A percentile compares a stretch with the other conserved stretches of the same genome.
Conservation (phyloP, 1,284 basidiomycete genomes). For the Macrocybe sp. region DNA sequence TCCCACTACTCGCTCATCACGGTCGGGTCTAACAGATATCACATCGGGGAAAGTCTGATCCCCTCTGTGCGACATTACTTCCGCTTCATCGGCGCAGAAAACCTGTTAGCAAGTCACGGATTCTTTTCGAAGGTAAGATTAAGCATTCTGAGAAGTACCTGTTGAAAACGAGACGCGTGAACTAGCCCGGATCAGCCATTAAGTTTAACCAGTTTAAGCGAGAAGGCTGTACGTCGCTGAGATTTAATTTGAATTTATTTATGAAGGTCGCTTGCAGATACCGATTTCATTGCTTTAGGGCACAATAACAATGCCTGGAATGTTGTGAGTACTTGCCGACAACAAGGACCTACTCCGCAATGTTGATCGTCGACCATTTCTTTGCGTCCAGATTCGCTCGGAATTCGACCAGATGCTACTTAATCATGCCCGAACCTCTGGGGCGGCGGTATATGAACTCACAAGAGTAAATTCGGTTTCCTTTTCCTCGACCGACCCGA, state of each 20-base stretch:
- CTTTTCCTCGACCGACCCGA: slow-evolving; percentile 37
- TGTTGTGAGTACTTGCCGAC: slow-evolving; percentile 39
- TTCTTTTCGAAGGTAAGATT: slow-evolving; percentile 49
- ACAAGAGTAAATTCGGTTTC: slow-evolving; percentile 45
- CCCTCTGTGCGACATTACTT: slow-evolving; percentile 58
- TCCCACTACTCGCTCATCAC: slow-evolving; percentile 1
- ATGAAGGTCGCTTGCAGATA: slow-evolving; percentile 35
- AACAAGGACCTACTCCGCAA: too few relatives aligned
- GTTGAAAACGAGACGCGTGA: slow-evolving; percentile 6
- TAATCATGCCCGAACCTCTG: slow-evolving; percentile 51
- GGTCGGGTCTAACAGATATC: slow-evolving; percentile 38
- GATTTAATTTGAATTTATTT: neutral
- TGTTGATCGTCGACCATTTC: neutral
- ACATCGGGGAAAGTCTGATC: slow-evolving; percentile 61
- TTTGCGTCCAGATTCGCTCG: slow-evolving; percentile 43
- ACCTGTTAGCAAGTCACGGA: slow-evolving; percentile 43
- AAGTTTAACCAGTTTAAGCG: slow-evolving; percentile 63
- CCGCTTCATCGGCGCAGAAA: slow-evolving; percentile 55
- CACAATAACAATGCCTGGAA: slow-evolving; percentile 59
- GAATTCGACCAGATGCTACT: slow-evolving; percentile 62
- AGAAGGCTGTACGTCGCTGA: slow-evolving; percentile 53
- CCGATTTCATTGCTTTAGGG: slow-evolving; percentile 57
- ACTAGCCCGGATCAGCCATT: slow-evolving; percentile 54
- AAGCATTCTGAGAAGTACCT: neutral
- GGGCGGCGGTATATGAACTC: slow-evolving; percentile 50